Evolutionary conservation across 768 basidiomycete species (phyloP), one percentile per base, ranked within the genome.

Genomic region (Tulasnella sp.): DNA sequence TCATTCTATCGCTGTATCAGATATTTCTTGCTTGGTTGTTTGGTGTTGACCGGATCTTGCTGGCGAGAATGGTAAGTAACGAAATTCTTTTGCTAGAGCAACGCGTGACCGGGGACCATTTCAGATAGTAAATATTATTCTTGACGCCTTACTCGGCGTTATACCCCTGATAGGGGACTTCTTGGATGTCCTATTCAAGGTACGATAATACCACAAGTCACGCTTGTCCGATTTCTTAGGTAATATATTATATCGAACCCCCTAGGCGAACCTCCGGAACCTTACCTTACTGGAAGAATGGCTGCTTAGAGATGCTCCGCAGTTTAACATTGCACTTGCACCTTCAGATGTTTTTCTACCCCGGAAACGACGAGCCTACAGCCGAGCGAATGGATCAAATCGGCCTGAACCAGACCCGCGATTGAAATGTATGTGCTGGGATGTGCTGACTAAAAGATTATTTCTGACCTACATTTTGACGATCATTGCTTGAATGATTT

Each of bases 221-320:
- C 20, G 10, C 41, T 22, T 22, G 24, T 12, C 20, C 12, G 13
- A 42, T 22, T 22, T 22, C 41, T 10, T 42, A 8, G 7, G 15
- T 44, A 8, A 5, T 3, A 4, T 4, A 22, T 16, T 6, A n/a
- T 13, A 12, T n/a, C 48, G 20, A 7, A 33, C 19, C 19, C 22
- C 44, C 13, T 50, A 53, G 51, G 45, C 56, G 12, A 56, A 56
- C 31, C 32, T 56, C 19, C 43, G 56, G 34, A 56, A 56, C 53
- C 41, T 56, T 20, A 48, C 33, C 9, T 37, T 56, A 28, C 46
- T 56, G 33, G 56, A 56, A 46, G 37, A 45, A 7, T 56, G 56
- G 56, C 45, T 56, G 29, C 25, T 56, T 9, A 45, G 49, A 4
- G 53, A 56, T 13, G 56, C 56, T 9, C 24, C 29, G 7, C 29